These are phyloP conservation scores for Avicennia marina DNA, from an alignment of 257 asterid genomes.

Conservation along the genomic window DNA sequence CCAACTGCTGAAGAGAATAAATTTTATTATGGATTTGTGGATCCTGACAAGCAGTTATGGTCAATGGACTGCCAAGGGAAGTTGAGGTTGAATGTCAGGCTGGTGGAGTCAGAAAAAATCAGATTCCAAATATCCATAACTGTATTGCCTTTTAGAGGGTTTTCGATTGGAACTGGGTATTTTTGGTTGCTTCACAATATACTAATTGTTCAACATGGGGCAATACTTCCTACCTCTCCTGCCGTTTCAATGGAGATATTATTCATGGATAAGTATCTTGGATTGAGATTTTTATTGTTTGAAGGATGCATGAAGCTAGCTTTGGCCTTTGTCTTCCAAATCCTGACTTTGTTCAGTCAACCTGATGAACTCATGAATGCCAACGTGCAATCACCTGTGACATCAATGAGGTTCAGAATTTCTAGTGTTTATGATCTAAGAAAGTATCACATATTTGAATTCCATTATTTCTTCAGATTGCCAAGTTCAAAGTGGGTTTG, in stretches of 20 bases:
- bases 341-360: constrained; percentile 40
- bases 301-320: constrained; percentile 65
- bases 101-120: constrained; percentile 28
- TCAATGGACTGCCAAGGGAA: constrained; percentile 30
- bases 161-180: constrained; percentile 24
- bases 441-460: constrained; percentile 45
- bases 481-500: constrained; percentile 44
- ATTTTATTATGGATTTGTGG: constrained; percentile 16
- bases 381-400: constrained; percentile 47
- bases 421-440: constrained; percentile 36
- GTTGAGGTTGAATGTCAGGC: constrained; percentile 23
- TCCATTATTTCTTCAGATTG: constrained; percentile 46
- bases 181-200: constrained; percentile 31
- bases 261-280: constrained; percentile 55
- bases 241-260: constrained; percentile 63
- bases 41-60: constrained; percentile 24
- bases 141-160: constrained; percentile 21
- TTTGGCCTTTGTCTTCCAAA: constrained; percentile 40
- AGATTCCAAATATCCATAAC: constrained; percentile 38
- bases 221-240: constrained; percentile 47
- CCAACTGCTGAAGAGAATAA: constrained; percentile 4
- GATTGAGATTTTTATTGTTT: constrained; percentile 51
- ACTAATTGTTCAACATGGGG: constrained; percentile 43
- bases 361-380: constrained; percentile 34
- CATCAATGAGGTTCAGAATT: constrained; percentile 49